These are phyloP conservation scores for Escovopsis sp. DNA, from an alignment of 2,329 filamentous ascomycete species.

Conservation along the genomic window DNA sequence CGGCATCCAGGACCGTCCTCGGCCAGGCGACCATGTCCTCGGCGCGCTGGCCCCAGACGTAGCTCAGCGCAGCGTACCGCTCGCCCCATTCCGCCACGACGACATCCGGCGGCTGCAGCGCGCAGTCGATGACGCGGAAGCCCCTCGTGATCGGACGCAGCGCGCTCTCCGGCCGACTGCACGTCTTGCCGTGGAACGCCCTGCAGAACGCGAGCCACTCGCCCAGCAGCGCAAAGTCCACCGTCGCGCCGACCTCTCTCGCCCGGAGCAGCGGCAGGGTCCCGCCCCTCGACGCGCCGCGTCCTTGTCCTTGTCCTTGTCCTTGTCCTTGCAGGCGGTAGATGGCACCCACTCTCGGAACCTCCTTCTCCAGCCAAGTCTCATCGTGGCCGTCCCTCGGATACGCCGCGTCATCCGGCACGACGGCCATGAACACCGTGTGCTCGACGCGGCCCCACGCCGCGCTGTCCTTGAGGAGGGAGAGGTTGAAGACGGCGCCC, in stretches of 20 bases:
- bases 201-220: constrained; percentile 3
- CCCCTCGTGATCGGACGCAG: neutral
- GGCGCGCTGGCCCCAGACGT: constrained; percentile 22
- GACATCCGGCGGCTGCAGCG: neutral
- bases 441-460: constrained; percentile 1
- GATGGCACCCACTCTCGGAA: constrained; percentile 4
- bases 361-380: constrained; percentile 2
- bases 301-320: neutral
- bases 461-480: constrained; percentile 1
- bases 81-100: neutral
- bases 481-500: constrained; percentile 1
- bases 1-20: constrained; percentile 26
- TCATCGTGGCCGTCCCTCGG: constrained; percentile 1
- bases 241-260: neutral
- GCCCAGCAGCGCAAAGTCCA: neutral
- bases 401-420: constrained; percentile 1
- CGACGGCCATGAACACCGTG: constrained; percentile 4
- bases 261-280: neutral
- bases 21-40: constrained; percentile 7
- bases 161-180: neutral
- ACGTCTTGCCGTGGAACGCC: neutral
- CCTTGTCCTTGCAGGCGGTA: neutral
- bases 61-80: constrained; percentile 28
- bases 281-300: neutral
- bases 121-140: constrained; percentile 3